Percentiles rank a stretch among this genome's conserved stretches.
Evolutionary conservation across 2,329 filamentous ascomycete genomes (phyloP).

Genomic region (Penicillium sp.): DNA sequence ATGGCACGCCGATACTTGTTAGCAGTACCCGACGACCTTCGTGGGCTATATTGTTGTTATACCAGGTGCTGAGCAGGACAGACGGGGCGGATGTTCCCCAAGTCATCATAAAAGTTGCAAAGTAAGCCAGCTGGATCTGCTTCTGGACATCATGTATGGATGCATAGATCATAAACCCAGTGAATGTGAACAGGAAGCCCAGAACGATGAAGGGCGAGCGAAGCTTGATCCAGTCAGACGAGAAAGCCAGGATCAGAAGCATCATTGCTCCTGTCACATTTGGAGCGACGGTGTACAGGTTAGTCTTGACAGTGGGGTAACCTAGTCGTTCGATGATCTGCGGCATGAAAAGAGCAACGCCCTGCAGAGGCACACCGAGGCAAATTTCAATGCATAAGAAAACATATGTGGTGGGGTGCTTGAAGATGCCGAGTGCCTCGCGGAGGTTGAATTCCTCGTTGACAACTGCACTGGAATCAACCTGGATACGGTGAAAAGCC

Average conservation of each 20-base stretch:
- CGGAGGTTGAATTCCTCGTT: constrained; percentile 54
- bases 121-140: constrained; percentile 66
- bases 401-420: constrained; percentile 51
- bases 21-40: constrained; percentile 68
- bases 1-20: constrained; percentile 67
- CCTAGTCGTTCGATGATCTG: constrained; percentile 55
- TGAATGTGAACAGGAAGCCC: constrained; percentile 70
- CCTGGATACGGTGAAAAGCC: constrained; percentile 68
- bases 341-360: constrained; percentile 56
- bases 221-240: constrained; percentile 62
- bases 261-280: constrained; percentile 71
- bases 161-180: constrained; percentile 75
- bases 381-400: constrained; percentile 58
- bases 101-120: constrained; percentile 76
- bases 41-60: constrained; percentile 79
- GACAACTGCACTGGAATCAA: constrained; percentile 66
- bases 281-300: constrained; percentile 76
- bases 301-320: constrained; percentile 61
- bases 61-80: constrained; percentile 64
- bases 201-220: constrained; percentile 71
- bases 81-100: constrained; percentile 74
- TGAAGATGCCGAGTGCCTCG: constrained; percentile 53
- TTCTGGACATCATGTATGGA: constrained; percentile 60
- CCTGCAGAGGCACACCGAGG: constrained; percentile 57
- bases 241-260: constrained; percentile 68